Percentiles rank a stretch among this genome's conserved stretches.
Evolutionary conservation across 345 rosid genomes (phyloP).

Genomic region (Limnanthes douglasii): DNA sequence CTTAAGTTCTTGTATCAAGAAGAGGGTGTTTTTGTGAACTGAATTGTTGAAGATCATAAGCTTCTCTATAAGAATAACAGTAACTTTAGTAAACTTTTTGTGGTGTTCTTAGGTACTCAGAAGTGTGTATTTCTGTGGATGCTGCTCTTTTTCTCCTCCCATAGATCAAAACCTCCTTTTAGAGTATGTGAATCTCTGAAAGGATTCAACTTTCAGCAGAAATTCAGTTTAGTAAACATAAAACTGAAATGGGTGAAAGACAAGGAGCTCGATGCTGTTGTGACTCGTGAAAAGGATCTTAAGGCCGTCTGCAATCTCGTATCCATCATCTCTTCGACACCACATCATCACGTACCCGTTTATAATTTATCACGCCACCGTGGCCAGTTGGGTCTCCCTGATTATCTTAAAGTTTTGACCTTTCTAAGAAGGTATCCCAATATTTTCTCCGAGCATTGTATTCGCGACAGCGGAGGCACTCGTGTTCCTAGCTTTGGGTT

Average conservation of each 20-base stretch:
- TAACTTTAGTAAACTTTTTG: too few species aligned
- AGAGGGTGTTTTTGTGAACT: too few species aligned
- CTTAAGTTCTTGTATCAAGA: too few species aligned
- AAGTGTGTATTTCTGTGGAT: too few species aligned
- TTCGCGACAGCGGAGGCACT: constrained; percentile 63
- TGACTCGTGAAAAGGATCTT: constrained; percentile 37
- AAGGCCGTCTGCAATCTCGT: constrained; percentile 45
- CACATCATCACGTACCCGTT: constrained; percentile 25
- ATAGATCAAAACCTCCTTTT: too few species aligned
- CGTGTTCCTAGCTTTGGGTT: constrained; percentile 57
- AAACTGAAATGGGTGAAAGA: constrained; percentile 88
- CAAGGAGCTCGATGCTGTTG: constrained; percentile 40
- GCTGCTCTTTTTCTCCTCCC: too few species aligned
- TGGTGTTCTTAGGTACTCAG: too few species aligned
- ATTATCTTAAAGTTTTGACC: constrained; percentile 44
- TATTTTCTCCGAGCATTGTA: constrained; percentile 32
- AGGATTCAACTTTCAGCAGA: constrained; percentile 36
- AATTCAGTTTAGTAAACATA: constrained; percentile 41
- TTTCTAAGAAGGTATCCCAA: constrained; percentile 59
- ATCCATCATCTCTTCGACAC: constrained; percentile 34
- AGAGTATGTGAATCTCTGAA: constrained; percentile 15
- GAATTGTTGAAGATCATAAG: too few species aligned
- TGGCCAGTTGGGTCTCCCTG: constrained; percentile 51
- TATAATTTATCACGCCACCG: constrained; percentile 32
- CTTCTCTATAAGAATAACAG: too few species aligned